Conservation (phyloP, 257 asterid species). For the Cordia subcordata region DNA sequence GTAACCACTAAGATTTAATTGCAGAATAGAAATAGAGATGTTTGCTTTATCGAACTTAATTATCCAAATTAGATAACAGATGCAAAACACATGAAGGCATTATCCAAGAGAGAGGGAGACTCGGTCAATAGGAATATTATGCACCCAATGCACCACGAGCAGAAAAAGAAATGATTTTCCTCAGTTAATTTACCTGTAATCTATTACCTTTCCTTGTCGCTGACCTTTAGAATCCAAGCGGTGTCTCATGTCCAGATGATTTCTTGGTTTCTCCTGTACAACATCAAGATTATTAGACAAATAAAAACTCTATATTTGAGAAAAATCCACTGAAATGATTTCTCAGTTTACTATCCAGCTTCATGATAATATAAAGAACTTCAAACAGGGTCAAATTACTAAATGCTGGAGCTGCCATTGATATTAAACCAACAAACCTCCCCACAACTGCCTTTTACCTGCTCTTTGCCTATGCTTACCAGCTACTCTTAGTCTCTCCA, state of each 20-base stretch:
- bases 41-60: no score
- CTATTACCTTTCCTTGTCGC: constrained; percentile 94
- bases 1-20: no score
- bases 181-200: constrained; percentile 60
- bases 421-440: no score
- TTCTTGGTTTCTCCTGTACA: constrained; percentile 85
- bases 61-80: no score
- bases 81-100: no score
- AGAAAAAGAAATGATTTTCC: background rate
- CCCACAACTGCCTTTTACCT: no score
- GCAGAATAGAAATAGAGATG: no score
- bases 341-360: background rate
- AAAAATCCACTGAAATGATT: constrained; percentile 1
- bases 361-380: no score
- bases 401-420: no score
- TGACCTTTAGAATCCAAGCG: constrained; percentile 97
- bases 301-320: constrained; percentile 2
- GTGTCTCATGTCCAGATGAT: constrained; percentile 93
- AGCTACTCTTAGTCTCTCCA: no score
- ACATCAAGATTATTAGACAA: constrained; percentile 13
- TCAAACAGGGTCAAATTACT: no score
- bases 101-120: background rate
- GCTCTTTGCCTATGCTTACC: no score
- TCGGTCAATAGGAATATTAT: background rate
- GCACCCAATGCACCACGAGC: background rate